phyloP scores from a whole-genome alignment of 2,329 filamentous ascomycete genomes.

The Sclerotinia nivalis region DNA sequence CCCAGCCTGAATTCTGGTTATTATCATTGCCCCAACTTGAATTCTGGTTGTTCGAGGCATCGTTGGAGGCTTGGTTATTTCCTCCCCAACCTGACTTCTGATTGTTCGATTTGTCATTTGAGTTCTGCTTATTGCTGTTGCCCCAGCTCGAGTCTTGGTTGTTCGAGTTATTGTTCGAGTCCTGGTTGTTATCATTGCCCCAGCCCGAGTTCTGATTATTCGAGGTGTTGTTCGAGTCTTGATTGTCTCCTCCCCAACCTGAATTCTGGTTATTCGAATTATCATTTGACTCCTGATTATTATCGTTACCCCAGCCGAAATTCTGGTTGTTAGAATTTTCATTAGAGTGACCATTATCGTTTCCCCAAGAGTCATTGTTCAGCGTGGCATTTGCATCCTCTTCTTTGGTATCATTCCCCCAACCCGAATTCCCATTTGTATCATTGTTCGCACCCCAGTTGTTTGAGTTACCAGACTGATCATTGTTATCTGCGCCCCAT shows the following conservation, averaged over 20 bases:
- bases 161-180: conserved; percentile 1
- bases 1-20: conserved; percentile 12
- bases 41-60: conserved; percentile 9
- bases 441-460: conserved; percentile 27
- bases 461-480: conserved; percentile 1
- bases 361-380: conserved; percentile 12
- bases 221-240: conserved; percentile 16
- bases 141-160: conserved; percentile 16
- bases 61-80: conserved; percentile 18
- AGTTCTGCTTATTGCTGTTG: conserved; percentile 26
- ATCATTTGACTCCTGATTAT: conserved; percentile 26
- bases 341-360: conserved; percentile 3
- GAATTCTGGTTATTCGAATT: conserved; percentile 15
- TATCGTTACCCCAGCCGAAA: conserved; percentile 20
- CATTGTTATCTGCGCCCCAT: conserved; percentile 20
- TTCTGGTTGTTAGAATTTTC: conserved; percentile 4
- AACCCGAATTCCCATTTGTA: neutral
- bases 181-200: conserved; percentile 9
- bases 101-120: conserved; percentile 18
- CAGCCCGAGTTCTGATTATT: conserved; percentile 16
- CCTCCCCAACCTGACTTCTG: conserved; percentile 9
- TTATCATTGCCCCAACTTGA: conserved; percentile 6
- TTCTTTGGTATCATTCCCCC: neutral
- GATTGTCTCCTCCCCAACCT: neutral
- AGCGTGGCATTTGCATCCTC: neutral